Evolutionary conservation across 768 basidiomycete genomes (phyloP).

Genomic region (Tylopilus balloui): DNA sequence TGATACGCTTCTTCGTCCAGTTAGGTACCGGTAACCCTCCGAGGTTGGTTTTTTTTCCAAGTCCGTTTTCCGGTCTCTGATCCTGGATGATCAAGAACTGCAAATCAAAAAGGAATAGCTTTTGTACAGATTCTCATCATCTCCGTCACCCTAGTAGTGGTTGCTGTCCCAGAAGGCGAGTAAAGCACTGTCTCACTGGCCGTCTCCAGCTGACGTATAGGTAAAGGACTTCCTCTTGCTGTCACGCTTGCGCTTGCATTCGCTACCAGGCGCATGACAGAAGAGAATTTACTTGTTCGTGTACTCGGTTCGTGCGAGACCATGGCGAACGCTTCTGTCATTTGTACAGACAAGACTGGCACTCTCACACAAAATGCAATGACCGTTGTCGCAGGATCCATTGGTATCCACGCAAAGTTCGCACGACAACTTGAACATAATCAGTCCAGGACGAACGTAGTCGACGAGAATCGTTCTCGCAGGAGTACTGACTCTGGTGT

Average conservation of each 20-base stretch:
- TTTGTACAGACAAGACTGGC: conserved; percentile 95
- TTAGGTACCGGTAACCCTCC: conserved; percentile 57
- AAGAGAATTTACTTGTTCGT: conserved; percentile 91
- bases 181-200: neutral
- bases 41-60: conserved; percentile 37
- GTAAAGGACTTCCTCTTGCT: conserved; percentile 81
- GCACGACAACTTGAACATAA: conserved; percentile 76
- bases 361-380: conserved; percentile 94
- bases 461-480: conserved; percentile 40
- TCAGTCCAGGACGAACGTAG: conserved; percentile 64
- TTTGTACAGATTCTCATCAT: conserved; percentile 95
- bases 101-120: conserved; percentile 80
- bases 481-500: conserved; percentile 29
- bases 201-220: neutral
- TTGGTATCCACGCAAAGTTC: conserved; percentile 94
- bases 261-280: conserved; percentile 97
- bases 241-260: conserved; percentile 96
- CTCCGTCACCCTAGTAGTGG: conserved; percentile 85
- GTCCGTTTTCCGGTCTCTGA: conserved; percentile 3
- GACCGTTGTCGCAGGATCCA: conserved; percentile 93
- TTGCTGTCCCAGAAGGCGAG: conserved; percentile 80
- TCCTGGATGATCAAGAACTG: conserved; percentile 39
- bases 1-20: conserved; percentile 95
- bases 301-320: conserved; percentile 97
- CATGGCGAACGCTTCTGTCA: conserved; percentile 96